Conservation (phyloP, 192 early-diverging fungal species). For the Coemansia sp. region DNA sequence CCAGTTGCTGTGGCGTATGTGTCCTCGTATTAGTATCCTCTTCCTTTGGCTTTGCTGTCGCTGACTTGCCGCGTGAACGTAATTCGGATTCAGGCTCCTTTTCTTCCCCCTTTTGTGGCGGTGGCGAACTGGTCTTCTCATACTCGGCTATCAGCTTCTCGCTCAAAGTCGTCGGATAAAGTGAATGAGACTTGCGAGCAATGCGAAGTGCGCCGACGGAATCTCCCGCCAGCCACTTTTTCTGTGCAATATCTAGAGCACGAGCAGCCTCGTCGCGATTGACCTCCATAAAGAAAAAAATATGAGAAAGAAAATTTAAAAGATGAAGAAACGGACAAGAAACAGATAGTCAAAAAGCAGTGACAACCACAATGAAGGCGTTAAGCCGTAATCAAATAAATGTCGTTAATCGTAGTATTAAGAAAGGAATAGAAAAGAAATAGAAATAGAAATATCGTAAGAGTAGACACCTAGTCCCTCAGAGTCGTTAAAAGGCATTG, state of each 20-base stretch:
- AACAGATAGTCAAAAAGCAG: background rate
- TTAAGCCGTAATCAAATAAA: background rate
- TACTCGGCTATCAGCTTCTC: slow-evolving; percentile 58
- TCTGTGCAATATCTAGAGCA: slow-evolving; percentile 77
- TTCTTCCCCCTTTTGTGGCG: background rate
- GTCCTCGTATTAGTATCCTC: slow-evolving; percentile 5
- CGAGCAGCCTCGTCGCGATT: slow-evolving; percentile 88
- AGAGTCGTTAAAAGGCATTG: background rate
- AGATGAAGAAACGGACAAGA: slow-evolving; percentile 1
- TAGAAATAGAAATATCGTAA: slow-evolving; percentile 4
- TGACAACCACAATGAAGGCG: background rate
- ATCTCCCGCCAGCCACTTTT: slow-evolving; percentile 69
- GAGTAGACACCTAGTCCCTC: slow-evolving; percentile 1
- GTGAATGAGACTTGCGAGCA: slow-evolving; percentile 75
- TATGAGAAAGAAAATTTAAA: slow-evolving; percentile 4
- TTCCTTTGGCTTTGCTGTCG: slow-evolving; percentile 1
- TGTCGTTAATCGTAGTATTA: background rate
- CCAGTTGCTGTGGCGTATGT: slow-evolving; percentile 77
- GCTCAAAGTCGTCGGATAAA: slow-evolving; percentile 77
- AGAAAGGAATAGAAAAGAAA: background rate
- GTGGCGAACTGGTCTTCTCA: background rate
- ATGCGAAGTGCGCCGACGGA: slow-evolving; percentile 75
- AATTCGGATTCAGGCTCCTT: background rate
- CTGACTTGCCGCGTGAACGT: slow-evolving; percentile 10
- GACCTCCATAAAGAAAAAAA: slow-evolving; percentile 61